Percentiles rank a stretch among this genome's conserved stretches.
Conservation (phyloP, 129 eudicot genomes). For the Tagetes erecta region DNA sequence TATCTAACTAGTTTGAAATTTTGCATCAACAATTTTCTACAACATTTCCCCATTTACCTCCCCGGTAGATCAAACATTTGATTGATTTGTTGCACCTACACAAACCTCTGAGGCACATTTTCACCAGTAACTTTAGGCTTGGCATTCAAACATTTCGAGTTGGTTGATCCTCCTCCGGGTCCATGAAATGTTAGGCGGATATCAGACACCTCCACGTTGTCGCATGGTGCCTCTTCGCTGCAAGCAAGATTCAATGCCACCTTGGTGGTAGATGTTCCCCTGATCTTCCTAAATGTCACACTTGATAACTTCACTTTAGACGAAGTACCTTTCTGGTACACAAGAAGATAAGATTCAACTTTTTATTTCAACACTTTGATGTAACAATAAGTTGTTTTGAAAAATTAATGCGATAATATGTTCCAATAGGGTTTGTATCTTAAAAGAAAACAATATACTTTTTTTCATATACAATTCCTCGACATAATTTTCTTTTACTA, state of each 20-base stretch:
- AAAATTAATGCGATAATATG: not conserved
- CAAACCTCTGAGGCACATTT: constrained; percentile 36
- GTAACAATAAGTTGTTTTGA: not conserved
- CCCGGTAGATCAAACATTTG: not conserved
- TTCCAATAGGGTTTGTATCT: not conserved
- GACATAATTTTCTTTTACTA: too few relatives aligned
- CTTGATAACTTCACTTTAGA: constrained; percentile 56
- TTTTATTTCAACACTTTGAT: not conserved
- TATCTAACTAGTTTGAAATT: not conserved
- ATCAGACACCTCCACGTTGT: constrained; percentile 45
- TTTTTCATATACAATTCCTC: too few relatives aligned
- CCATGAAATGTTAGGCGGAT: constrained; percentile 42
- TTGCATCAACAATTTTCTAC: not conserved
- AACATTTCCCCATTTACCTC: not conserved
- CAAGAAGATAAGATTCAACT: not conserved
- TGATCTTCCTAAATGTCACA: constrained; percentile 49
- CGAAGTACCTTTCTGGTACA: constrained; percentile 38
- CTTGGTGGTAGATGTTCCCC: constrained; percentile 50
- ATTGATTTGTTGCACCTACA: not conserved
- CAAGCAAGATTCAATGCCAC: constrained; percentile 46
- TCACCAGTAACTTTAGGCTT: constrained; percentile 40
- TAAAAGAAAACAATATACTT: too few relatives aligned
- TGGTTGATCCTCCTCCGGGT: constrained; percentile 31
- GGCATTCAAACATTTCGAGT: constrained; percentile 41
- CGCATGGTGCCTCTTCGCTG: constrained; percentile 44